Conservation (phyloP, 2,329 filamentous ascomycete species). For the Gnomoniopsis sp. region DNA sequence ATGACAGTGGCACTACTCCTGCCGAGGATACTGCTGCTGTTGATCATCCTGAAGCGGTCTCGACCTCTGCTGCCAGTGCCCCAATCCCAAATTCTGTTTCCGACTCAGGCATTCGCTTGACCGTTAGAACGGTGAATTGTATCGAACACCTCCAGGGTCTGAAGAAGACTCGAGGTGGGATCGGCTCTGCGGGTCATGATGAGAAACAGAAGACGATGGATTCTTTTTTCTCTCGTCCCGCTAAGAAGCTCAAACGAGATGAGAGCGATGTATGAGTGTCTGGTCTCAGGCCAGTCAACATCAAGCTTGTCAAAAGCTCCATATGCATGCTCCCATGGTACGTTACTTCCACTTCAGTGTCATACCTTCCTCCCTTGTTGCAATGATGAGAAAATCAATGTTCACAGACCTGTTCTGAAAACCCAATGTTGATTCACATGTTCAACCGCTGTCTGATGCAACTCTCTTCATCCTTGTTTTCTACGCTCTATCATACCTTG, state of each 20-base stretch:
- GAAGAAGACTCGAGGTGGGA: conserved; percentile 76
- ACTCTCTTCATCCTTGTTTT: conserved; percentile 15
- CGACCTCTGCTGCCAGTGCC: background rate
- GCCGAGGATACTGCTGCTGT: background rate
- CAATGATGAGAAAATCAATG: conserved; percentile 67
- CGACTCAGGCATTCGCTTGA: conserved; percentile 24
- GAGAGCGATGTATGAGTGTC: conserved; percentile 24
- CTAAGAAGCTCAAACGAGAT: conserved; percentile 45
- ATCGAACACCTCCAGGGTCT: conserved; percentile 69
- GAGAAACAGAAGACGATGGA: conserved; percentile 72
- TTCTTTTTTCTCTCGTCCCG: conserved; percentile 59
- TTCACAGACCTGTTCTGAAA: conserved; percentile 87
- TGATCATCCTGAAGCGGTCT: background rate
- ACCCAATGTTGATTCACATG: conserved; percentile 65
- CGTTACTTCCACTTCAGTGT: conserved; percentile 24
- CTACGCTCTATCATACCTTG: conserved; percentile 5
- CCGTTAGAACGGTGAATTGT: conserved; percentile 63
- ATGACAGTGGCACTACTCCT: background rate
- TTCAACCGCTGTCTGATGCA: conserved; percentile 79
- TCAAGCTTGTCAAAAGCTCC: background rate
- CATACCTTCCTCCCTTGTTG: conserved; percentile 33
- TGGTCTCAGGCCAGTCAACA: background rate
- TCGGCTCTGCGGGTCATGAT: conserved; percentile 76
- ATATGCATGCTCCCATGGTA: conserved; percentile 33
- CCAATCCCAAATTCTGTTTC: too few species aligned